phyloP scores from a whole-genome alignment of 306 rosid species.

The Carpinus viminea region DNA sequence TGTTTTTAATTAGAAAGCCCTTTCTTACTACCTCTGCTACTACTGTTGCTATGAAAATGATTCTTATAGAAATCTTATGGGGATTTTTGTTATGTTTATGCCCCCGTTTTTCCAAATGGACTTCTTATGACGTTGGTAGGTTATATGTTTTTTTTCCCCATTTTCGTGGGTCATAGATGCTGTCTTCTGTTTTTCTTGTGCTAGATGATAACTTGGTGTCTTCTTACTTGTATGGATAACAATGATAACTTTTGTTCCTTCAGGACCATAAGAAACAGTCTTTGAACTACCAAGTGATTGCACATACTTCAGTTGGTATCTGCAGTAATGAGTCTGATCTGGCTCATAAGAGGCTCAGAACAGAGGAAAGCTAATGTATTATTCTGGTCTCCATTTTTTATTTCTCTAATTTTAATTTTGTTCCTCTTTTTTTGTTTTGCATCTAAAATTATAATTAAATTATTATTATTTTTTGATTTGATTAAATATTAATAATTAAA shows the following conservation, averaged over 20 bases:
- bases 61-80: neutral
- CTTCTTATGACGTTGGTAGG: neutral
- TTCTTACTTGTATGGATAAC: neutral
- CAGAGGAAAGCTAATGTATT: slow-evolving; percentile 52
- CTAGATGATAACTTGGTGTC: neutral
- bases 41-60: neutral
- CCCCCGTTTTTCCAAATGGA: neutral
- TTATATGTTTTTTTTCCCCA: neutral
- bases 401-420: slow-evolving; percentile 26
- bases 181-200: neutral
- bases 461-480: no score
- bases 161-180: neutral
- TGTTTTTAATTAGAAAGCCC: slow-evolving; percentile 3
- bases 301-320: slow-evolving; percentile 46
- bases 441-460: no score
- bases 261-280: slow-evolving; percentile 61
- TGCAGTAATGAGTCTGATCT: slow-evolving; percentile 60
- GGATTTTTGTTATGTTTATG: neutral
- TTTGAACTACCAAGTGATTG: slow-evolving; percentile 38
- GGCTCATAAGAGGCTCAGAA: slow-evolving; percentile 73
- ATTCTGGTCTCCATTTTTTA: slow-evolving; percentile 23
- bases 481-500: no score
- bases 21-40: neutral
- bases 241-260: slow-evolving; percentile 20
- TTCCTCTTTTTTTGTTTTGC: slow-evolving; percentile 15